phyloP scores from a whole-genome alignment of 495 filamentous ascomycete genomes.

The Penicillium chermesinum region DNA sequence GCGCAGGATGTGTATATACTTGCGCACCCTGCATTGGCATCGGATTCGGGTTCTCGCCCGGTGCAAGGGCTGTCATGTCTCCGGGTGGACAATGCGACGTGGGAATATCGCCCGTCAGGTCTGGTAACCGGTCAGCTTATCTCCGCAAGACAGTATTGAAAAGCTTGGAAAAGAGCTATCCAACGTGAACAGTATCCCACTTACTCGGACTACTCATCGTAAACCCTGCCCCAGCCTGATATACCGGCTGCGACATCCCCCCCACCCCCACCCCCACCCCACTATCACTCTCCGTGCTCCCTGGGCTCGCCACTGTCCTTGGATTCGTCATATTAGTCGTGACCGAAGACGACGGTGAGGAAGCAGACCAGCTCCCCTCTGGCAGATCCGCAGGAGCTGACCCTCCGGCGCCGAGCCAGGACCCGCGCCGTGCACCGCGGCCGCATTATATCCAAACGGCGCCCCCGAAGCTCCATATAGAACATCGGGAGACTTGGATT shows the following conservation, averaged over 20 bases:
- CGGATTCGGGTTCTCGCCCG: conserved; percentile 8
- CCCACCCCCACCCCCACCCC: conserved; percentile 1
- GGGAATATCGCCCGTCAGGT: conserved; percentile 7
- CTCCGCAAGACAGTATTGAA: neutral
- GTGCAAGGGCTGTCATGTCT: conserved; percentile 8
- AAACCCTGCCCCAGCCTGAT: conserved; percentile 1
- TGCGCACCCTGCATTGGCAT: conserved; percentile 5
- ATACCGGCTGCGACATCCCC: conserved; percentile 1
- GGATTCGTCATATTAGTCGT: conserved; percentile 22
- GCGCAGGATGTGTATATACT: neutral
- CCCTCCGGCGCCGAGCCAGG: neutral
- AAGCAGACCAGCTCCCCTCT: conserved; percentile 17
- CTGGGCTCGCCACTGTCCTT: conserved; percentile 19
- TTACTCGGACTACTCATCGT: neutral
- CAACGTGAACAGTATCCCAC: neutral
- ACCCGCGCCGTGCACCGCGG: neutral
- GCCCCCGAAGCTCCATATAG: neutral
- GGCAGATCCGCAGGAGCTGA: neutral
- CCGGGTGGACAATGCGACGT: conserved; percentile 8
- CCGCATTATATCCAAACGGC: neutral
- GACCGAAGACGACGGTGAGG: conserved; percentile 18
- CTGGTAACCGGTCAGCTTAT: conserved; percentile 2
- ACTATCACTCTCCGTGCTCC: conserved; percentile 23
- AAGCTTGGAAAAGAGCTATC: neutral
- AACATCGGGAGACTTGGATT: neutral